These are phyloP conservation scores for Domatiomyces catenatus DNA, from an alignment of 2,329 filamentous ascomycete species.

Conservation along the genomic window DNA sequence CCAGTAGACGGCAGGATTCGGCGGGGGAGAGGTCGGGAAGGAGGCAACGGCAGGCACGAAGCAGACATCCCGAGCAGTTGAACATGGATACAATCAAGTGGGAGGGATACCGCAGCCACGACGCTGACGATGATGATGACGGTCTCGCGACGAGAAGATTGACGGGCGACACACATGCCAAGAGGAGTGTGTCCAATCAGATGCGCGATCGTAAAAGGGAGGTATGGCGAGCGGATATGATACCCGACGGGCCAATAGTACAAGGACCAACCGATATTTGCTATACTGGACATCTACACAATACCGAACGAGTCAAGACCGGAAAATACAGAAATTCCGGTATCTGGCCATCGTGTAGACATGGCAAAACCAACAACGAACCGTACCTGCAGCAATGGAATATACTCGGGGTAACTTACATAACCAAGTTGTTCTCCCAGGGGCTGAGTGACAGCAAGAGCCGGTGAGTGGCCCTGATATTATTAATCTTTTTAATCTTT, in stretches of 20 bases:
- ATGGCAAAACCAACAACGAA: no score
- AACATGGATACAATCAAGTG: constrained; percentile 9
- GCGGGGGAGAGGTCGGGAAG: background rate
- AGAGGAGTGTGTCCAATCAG: background rate
- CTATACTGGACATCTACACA: background rate
- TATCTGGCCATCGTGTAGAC: no score
- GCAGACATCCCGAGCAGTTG: constrained; percentile 13
- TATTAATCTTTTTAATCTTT: background rate
- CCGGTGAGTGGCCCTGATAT: no score
- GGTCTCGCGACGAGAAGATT: background rate
- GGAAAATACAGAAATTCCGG: no score
- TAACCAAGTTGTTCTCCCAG: background rate
- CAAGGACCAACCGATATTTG: no score
- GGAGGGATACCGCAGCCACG: constrained; percentile 1
- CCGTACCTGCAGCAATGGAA: no score
- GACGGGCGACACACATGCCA: background rate
- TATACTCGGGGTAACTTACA: no score
- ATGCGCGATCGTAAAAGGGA: background rate
- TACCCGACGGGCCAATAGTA: background rate
- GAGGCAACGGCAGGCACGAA: constrained; percentile 7
- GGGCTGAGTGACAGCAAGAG: background rate
- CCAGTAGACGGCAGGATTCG: background rate
- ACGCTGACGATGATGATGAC: background rate
- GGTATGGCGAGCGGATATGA: background rate
- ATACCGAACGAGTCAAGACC: no score